These are phyloP conservation scores for Aurinia saxatilis DNA, from an alignment of 345 rosid species.

Conservation along the genomic window DNA sequence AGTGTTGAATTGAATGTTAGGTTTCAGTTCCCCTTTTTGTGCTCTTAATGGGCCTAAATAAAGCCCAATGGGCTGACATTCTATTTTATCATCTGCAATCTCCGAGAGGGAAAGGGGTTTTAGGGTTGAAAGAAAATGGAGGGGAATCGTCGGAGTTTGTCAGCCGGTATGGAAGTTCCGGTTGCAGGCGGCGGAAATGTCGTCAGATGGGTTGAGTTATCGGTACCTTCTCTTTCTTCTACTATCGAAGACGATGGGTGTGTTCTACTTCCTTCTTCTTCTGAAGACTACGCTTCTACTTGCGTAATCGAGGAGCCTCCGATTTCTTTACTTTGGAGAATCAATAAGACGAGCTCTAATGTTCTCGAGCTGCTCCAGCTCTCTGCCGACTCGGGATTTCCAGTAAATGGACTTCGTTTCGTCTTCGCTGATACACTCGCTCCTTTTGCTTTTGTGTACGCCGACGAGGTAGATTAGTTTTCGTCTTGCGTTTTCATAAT, in stretches of 20 bases:
- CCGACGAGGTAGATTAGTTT: constrained; percentile 30
- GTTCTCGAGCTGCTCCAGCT: constrained; percentile 59
- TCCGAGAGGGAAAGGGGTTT: constrained; percentile 1
- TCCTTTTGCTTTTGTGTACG: constrained; percentile 59
- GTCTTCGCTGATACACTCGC: constrained; percentile 52
- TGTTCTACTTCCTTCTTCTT: constrained; percentile 31
- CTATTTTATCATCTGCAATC: not conserved
- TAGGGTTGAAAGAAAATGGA: constrained; percentile 29
- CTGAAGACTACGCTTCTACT: constrained; percentile 54
- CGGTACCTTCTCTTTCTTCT: constrained; percentile 36
- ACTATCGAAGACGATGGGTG: constrained; percentile 2
- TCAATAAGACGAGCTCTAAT: constrained; percentile 39
- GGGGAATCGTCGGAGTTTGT: constrained; percentile 23
- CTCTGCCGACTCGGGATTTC: constrained; percentile 41
- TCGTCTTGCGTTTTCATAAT: not conserved
- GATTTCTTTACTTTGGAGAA: constrained; percentile 49
- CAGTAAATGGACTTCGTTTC: constrained; percentile 53
- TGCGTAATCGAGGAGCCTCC: constrained; percentile 37
- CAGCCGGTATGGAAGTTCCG: constrained; percentile 69
- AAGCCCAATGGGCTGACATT: too few relatives aligned
- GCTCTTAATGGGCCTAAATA: not conserved
- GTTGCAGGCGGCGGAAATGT: constrained; percentile 54
- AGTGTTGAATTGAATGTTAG: constrained; percentile 13
- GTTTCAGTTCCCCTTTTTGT: constrained; percentile 3
- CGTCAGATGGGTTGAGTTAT: constrained; percentile 57